Conservation (phyloP, 441 rosid species). For the Cnidoscolus chayamansa region DNA sequence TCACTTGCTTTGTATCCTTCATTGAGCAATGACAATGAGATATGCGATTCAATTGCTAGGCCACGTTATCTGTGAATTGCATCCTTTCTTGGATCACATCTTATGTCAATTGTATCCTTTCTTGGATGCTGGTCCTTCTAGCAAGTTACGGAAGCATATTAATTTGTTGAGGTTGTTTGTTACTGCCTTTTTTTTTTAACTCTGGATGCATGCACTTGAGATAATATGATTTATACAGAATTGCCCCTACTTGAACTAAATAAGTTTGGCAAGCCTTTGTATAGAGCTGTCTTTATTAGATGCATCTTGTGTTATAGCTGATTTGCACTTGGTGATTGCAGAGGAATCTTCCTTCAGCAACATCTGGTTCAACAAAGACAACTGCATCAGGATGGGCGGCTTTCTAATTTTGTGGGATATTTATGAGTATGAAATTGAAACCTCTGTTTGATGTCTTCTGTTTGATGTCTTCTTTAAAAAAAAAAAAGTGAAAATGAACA, state of each 20-base stretch:
- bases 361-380: conserved; percentile 51
- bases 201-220: neutral
- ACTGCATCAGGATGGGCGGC: conserved; percentile 97
- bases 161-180: neutral
- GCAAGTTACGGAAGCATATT: neutral
- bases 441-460: conserved; percentile 28
- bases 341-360: conserved; percentile 69
- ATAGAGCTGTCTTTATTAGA: neutral
- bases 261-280: neutral
- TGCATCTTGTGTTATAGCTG: neutral
- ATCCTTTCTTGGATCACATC: neutral
- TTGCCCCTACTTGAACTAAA: neutral
- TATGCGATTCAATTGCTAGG: neutral
- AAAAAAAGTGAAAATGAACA: conserved; percentile 12
- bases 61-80: neutral
- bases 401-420: conserved; percentile 40
- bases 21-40: neutral
- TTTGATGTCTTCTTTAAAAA: conserved; percentile 19
- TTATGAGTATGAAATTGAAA: conserved; percentile 23
- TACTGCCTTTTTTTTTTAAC: neutral
- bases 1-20: neutral
- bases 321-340: conserved; percentile 36
- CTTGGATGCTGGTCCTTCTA: neutral
- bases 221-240: neutral
- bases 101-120: too few species aligned